Conservation (phyloP, 2,329 filamentous ascomycete genomes). For the Acephala macrosclerotiorum region DNA sequence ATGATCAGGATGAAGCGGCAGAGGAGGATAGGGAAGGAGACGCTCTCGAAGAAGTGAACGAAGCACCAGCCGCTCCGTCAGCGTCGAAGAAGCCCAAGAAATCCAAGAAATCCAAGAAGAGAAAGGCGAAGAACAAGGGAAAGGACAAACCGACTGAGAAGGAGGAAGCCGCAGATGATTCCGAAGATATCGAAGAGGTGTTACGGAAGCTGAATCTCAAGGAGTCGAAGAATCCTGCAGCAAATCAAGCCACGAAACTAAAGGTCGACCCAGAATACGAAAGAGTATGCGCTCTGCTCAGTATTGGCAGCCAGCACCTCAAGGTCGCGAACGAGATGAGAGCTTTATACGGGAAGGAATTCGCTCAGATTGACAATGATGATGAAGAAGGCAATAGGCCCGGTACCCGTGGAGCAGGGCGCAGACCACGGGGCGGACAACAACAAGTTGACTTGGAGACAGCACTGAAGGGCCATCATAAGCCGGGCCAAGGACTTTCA, state of each 20-base stretch:
- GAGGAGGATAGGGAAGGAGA: slow-evolving; percentile 42
- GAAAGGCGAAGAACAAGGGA: slow-evolving; percentile 49
- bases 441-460: slow-evolving; percentile 52
- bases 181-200: slow-evolving; percentile 73
- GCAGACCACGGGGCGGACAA: slow-evolving; percentile 50
- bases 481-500: slow-evolving; percentile 61
- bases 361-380: slow-evolving; percentile 61
- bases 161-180: slow-evolving; percentile 41
- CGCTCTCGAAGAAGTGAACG: slow-evolving; percentile 45
- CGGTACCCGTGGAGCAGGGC: slow-evolving; percentile 47
- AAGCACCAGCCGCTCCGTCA: slow-evolving; percentile 26
- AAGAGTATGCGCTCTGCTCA: slow-evolving; percentile 60
- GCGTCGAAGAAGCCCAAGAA: slow-evolving; percentile 57
- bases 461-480: slow-evolving; percentile 49
- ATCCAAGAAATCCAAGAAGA: slow-evolving; percentile 68
- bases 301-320: slow-evolving; percentile 74
- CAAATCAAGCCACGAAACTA: slow-evolving; percentile 28
- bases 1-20: slow-evolving; percentile 44
- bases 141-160: slow-evolving; percentile 39
- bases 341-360: slow-evolving; percentile 70
- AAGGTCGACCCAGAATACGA: slow-evolving; percentile 49
- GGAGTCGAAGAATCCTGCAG: slow-evolving; percentile 11
- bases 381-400: slow-evolving; percentile 56
- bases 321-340: slow-evolving; percentile 94
- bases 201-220: slow-evolving; percentile 63